Conservation (phyloP, 2,329 filamentous ascomycete species). For the Calonectria fujianensis region DNA sequence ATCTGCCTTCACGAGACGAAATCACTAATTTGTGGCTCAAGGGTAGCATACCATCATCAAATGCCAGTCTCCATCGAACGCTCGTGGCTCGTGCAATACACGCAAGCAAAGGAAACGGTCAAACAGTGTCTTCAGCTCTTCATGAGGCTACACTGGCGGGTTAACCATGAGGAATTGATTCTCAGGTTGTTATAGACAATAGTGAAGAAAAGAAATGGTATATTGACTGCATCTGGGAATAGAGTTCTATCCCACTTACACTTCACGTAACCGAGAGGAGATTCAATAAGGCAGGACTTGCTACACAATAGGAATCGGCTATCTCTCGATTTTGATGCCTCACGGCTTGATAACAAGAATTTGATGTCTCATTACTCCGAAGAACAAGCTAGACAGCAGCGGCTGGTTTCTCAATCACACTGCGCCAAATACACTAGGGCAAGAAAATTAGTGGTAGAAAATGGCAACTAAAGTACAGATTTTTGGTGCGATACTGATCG, state of each 20-base stretch:
- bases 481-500: background rate
- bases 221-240: background rate
- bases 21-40: slow-evolving; percentile 97
- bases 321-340: background rate
- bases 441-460: background rate
- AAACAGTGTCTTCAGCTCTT: slow-evolving; percentile 58
- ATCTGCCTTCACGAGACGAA: slow-evolving; percentile 90
- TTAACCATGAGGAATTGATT: slow-evolving; percentile 35
- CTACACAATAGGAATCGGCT: background rate
- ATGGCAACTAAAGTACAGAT: background rate
- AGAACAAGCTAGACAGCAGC: background rate
- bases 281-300: background rate
- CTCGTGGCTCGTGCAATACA: slow-evolving; percentile 65
- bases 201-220: background rate
- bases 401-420: background rate
- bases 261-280: background rate
- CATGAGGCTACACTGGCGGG: slow-evolving; percentile 59
- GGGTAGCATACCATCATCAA: slow-evolving; percentile 73
- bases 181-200: background rate
- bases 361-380: background rate
- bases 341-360: background rate
- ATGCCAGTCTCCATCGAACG: slow-evolving; percentile 56
- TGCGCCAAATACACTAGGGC: background rate
- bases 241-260: background rate
- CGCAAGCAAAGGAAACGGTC: slow-evolving; percentile 62